Evolutionary conservation across 352 stramenopile genomes (phyloP), one percentile per base, ranked within the genome.

Genomic region (Phytophthora cryptogea): DNA sequence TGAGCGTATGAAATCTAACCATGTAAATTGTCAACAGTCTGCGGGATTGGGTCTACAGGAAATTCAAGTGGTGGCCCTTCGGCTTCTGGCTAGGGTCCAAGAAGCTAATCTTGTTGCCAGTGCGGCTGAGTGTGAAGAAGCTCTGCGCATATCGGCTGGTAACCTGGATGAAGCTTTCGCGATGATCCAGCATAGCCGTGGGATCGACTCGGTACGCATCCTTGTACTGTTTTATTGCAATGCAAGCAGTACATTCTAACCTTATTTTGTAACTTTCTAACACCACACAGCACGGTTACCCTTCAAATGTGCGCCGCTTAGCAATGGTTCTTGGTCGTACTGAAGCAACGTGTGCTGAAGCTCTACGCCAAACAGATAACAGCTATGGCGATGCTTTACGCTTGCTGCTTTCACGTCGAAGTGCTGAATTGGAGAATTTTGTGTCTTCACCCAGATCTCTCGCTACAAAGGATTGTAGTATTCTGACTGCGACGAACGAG

Each of bases 261-360:
- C 6, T 20, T 60, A 23, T 36, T 47, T 6, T 54, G 8, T 35
- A 27, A 5, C 8, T 48, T 60, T 68, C 7, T 40, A 30, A 44
- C 58, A 17, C 7, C 26, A 6, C 20, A 14, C 48, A 77, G 45
- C 54, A 68, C 35, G 55, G 62, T 16, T 74, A 88, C 42, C 46
- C 76, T 20, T 45, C 57, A 31, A 79, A 63, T 33, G 81, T 83
- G 7, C 68, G 66, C 13, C 80, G 81, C 13, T 69, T 94, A 28
- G 74, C 84, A 3, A 57, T 55, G 28, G 63, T 88, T 23, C 47
- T 94, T 0, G 75, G 73, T 9, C 74, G 74, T 41, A 69, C 72
- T 28, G 66, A 86, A 32, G 36, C 69, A n/a, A 58, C 78, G 5
- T 94, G 84, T 43, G 73, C 73, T 8, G 71, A 90, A 42, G 82